A percentile compares a stretch with the other conserved stretches of the same genome.
Evolutionary conservation across 371 early-diverging fungal genomes (phyloP).

Genomic region (Zychaea mexicana): DNA sequence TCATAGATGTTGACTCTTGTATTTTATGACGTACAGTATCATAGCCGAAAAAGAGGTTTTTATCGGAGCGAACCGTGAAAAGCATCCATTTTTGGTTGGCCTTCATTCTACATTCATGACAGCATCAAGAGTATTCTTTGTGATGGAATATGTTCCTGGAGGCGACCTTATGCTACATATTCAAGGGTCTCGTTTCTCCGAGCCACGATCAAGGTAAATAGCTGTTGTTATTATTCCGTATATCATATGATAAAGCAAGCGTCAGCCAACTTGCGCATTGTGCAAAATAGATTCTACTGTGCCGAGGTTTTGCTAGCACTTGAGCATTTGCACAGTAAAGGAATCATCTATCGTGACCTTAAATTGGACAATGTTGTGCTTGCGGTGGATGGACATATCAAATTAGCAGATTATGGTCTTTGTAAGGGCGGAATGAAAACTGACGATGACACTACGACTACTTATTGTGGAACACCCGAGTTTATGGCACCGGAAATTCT

Average conservation of each 20-base stretch:
- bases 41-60: conserved; percentile 96
- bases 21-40: conserved; percentile 51
- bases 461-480: conserved; percentile 93
- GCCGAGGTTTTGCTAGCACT: conserved; percentile 97
- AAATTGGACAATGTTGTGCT: conserved; percentile 54
- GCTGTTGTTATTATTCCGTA: not conserved
- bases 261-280: too few species aligned
- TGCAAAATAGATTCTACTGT: conserved; percentile 88
- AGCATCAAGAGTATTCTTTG: conserved; percentile 93
- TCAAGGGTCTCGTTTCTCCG: conserved; percentile 83
- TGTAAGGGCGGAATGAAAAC: conserved; percentile 55
- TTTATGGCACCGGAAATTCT: conserved; percentile 83
- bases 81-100: conserved; percentile 96
- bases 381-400: conserved; percentile 92
- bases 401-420: conserved; percentile 97
- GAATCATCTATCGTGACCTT: conserved; percentile 54
- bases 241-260: too few species aligned
- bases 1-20: too few species aligned
- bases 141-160: conserved; percentile 99
- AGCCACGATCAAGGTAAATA: conserved; percentile 77
- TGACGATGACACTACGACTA: conserved; percentile 64
- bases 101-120: conserved; percentile 97
- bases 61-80: conserved; percentile 82
- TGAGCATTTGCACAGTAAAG: conserved; percentile 55
- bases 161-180: conserved; percentile 99